Evolutionary conservation across 257 asterid genomes (phyloP), one percentile per base, ranked within the genome.

Genomic region (Voacanga thouarsii): DNA sequence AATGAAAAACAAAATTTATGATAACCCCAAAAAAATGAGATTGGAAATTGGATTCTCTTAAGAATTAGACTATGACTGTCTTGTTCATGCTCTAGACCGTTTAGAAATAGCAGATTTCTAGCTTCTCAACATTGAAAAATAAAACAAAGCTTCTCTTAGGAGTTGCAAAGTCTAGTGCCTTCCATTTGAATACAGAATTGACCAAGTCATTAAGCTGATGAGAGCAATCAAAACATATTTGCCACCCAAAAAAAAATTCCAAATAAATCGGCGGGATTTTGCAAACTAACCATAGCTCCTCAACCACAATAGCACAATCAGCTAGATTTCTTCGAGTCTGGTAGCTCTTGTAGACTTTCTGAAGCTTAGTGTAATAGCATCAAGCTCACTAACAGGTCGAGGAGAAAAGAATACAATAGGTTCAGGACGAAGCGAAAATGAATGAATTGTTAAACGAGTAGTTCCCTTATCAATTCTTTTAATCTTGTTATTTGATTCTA

Each of bases 221-320:
- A 47, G 65, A 76, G 59, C 7, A 50, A 61, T 30, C 30, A 70
- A 64, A 47, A 70, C 23, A 59, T 44, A 0, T 43, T 26, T 19
- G 7, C 2, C 12, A 47, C 15, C 6, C 0, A 12, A 50, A 50
- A 50, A n/a, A n/a, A 63, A 28, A 18, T 3, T 4, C 16, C 4
- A 56, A 43, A 12, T 10, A 63, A n/a, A 7, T 12, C 8, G 39
- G 8, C 24, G 8, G 26, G 47, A 12, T 5, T 43, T 23, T 49
- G 63, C 41, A 69, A 77, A 87, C 96, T 24, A 57, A 94, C 99
- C 99, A 95, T 79, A 95, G 87, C 85, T 95, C 99, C 90, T 94
- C 99, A 21, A 89, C 98, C 15, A 94, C 98, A 70, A 94, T 96
- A 15, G 97, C 99, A 81, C 99, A 94, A 87, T 94, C 99, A 0